Conservation (phyloP, 345 rosid species). For the Heritiera fomes region DNA sequence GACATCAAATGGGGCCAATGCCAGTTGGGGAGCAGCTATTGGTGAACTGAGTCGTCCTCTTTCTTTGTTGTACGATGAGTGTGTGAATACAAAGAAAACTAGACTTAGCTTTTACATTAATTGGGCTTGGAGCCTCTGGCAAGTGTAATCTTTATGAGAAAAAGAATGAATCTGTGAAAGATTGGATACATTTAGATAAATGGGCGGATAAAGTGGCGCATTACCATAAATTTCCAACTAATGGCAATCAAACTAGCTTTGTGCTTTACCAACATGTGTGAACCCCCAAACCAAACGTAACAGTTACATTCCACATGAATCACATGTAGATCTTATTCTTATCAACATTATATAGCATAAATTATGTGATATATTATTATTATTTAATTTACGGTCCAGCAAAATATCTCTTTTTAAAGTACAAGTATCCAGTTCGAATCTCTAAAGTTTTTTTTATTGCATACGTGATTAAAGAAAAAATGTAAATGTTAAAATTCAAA, state of each 20-base stretch:
- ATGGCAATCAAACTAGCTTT: neutral
- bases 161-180: neutral
- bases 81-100: neutral
- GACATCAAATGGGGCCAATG: neutral
- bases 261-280: neutral
- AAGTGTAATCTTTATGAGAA: neutral
- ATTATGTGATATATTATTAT: too few species aligned
- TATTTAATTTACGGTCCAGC: too few species aligned
- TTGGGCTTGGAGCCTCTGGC: neutral
- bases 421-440: too few species aligned
- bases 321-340: too few species aligned
- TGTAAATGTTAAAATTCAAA: too few species aligned
- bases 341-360: too few species aligned
- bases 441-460: too few species aligned
- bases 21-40: conserved; percentile 38
- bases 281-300: neutral
- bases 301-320: too few species aligned
- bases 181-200: neutral
- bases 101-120: neutral
- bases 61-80: neutral
- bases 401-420: too few species aligned
- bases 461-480: too few species aligned
- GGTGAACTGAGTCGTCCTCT: conserved; percentile 20
- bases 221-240: neutral
- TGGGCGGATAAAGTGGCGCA: neutral